Percentiles rank a stretch among this genome's conserved stretches.
Conservation (phyloP, 768 basidiomycete genomes). For the Tephrocybe sp. region DNA sequence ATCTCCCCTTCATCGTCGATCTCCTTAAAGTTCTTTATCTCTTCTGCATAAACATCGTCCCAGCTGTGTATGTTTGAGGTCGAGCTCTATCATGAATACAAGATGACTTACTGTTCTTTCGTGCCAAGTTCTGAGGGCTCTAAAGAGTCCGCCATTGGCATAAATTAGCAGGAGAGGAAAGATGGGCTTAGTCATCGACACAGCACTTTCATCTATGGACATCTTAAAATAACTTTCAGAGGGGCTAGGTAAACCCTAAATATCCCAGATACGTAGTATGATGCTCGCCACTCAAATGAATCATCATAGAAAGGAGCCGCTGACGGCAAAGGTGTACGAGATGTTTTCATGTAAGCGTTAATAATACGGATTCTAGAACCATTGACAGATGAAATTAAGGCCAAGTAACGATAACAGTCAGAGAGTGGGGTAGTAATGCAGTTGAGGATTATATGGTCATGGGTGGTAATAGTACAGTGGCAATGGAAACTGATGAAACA, state of each 20-base stretch:
- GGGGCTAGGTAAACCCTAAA: too few relatives aligned
- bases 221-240: too few relatives aligned
- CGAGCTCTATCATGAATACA: slow-evolving; percentile 1
- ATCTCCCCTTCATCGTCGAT: slow-evolving; percentile 84
- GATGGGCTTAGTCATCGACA: slow-evolving; percentile 29
- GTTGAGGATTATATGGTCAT: slow-evolving; percentile 11
- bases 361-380: neutral
- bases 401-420: neutral
- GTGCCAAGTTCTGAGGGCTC: slow-evolving; percentile 75
- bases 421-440: slow-evolving; percentile 10
- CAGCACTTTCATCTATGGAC: neutral
- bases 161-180: slow-evolving; percentile 2
- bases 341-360: neutral
- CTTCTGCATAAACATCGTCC: slow-evolving; percentile 72
- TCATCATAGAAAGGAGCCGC: neutral
- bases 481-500: slow-evolving; percentile 6
- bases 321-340: neutral
- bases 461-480: slow-evolving; percentile 17
- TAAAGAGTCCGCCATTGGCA: slow-evolving; percentile 29
- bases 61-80: slow-evolving; percentile 44
- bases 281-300: too few relatives aligned
- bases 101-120: slow-evolving; percentile 62
- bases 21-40: slow-evolving; percentile 71
- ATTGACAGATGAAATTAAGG: neutral
- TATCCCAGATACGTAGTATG: too few relatives aligned